phyloP scores from a whole-genome alignment of 371 early-diverging fungal genomes.

The Circinella umbellata region DNA sequence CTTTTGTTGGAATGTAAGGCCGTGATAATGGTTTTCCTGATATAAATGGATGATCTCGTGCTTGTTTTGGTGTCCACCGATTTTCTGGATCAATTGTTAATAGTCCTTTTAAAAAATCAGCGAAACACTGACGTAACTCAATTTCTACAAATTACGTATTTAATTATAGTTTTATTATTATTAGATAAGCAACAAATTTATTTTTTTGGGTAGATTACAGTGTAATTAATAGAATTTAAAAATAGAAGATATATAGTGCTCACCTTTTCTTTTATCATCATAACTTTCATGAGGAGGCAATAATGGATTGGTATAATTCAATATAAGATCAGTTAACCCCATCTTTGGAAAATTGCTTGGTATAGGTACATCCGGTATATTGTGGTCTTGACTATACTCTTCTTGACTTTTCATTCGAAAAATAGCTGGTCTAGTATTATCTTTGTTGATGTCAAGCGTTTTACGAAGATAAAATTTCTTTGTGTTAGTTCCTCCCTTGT shows the following conservation, averaged over 20 bases:
- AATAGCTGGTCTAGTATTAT: slow-evolving; percentile 37
- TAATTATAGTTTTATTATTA: too few species aligned
- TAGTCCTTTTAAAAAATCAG: slow-evolving; percentile 87
- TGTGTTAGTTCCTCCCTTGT: slow-evolving; percentile 73
- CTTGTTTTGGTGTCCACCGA: slow-evolving; percentile 91
- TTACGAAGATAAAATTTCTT: slow-evolving; percentile 70
- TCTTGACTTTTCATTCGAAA: slow-evolving; percentile 79
- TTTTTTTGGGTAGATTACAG: too few species aligned
- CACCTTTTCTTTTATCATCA: slow-evolving; percentile 9
- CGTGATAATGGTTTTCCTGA: slow-evolving; percentile 52
- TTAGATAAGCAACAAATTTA: too few species aligned
- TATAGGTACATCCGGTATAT: slow-evolving; percentile 69
- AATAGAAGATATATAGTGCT: not conserved
- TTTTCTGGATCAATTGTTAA: slow-evolving; percentile 84
- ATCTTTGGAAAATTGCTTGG: slow-evolving; percentile 80
- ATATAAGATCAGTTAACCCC: slow-evolving; percentile 50
- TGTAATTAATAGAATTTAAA: too few species aligned
- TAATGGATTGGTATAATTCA: slow-evolving; percentile 1
- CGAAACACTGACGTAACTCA: slow-evolving; percentile 60
- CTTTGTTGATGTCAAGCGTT: slow-evolving; percentile 26
- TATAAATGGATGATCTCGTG: slow-evolving; percentile 90
- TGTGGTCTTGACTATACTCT: slow-evolving; percentile 73
- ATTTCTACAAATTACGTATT: slow-evolving; percentile 36
- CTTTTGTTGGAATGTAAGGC: slow-evolving; percentile 4
- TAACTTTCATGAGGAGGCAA: not conserved